Conservation (phyloP, 2,329 filamentous ascomycete genomes). For the Laburnicola sp. region DNA sequence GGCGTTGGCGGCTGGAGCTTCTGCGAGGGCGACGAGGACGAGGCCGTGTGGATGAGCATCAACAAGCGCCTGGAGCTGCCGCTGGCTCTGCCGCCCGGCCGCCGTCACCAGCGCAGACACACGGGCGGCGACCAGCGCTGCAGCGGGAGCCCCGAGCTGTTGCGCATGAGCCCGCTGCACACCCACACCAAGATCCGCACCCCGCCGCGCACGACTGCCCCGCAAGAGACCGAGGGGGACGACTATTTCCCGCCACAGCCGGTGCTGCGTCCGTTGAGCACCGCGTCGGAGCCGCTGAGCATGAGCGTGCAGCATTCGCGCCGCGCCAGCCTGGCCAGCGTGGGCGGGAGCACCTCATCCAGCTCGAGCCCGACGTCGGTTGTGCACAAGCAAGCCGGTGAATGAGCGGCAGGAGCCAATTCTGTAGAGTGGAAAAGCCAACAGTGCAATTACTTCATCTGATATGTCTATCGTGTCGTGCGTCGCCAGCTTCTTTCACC, state of each 20-base stretch:
- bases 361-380: conserved; percentile 9
- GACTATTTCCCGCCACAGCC: conserved; percentile 38
- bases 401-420: too few relatives aligned
- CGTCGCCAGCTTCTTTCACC: too few relatives aligned
- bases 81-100: conserved; percentile 22
- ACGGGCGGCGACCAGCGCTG: conserved; percentile 36
- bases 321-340: conserved; percentile 34
- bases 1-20: conserved; percentile 49
- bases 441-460: too few relatives aligned
- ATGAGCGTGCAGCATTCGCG: conserved; percentile 26
- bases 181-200: conserved; percentile 44
- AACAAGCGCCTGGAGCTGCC: conserved; percentile 49
- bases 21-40: conserved; percentile 45
- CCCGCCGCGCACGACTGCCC: conserved; percentile 12
- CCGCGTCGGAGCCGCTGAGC: conserved; percentile 22
- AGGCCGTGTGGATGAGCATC: conserved; percentile 50
- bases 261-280: conserved; percentile 22
- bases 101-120: conserved; percentile 37
- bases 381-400: conserved; percentile 38
- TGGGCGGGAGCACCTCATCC: conserved; percentile 28
- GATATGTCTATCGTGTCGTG: too few relatives aligned
- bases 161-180: conserved; percentile 45
- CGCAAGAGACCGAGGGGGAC: conserved; percentile 15
- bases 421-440: too few relatives aligned
- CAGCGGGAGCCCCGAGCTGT: conserved; percentile 38